Base-by-base conservation (phyloP, 2,329 filamentous ascomycete genomes). In the Pseudopithomyces chartarum region DNA sequence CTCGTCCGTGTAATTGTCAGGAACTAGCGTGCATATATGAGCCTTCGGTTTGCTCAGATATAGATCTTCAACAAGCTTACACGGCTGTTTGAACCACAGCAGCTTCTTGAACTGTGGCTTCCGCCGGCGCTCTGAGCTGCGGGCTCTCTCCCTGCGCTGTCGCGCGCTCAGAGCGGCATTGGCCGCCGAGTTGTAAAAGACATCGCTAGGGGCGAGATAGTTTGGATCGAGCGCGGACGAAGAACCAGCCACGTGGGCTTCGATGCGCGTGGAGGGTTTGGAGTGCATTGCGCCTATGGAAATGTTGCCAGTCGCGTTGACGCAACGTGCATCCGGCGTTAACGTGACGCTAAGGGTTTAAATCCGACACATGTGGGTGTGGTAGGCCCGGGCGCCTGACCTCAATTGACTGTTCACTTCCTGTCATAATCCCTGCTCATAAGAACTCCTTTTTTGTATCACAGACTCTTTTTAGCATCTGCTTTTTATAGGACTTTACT, bases 1-100 rank as follows among this genome's bases (percentile, higher is more conserved):
- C 73, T 95, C 92, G 73, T 99, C 95, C 39, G 95, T 98, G 74
- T 98, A 98, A 76, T 99, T 99, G 76, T 99, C 95, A n/a, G 95
- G 93, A 73, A 96, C 91, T 93, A 65, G 23, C 19, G 12, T 34
- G 26, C 29, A 20, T 23, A 20, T 11, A 19, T 19, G 40, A n/a
- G n/a, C n/a, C n/a, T n/a, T n/a, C n/a, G n/a, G n/a, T n/a, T n/a
- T n/a, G n/a, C n/a, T n/a, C n/a, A n/a, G 33, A 6, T 29, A 11
- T 11, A 78, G 26, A 8, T 29, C 26, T 29, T 29, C 8, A 8
- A 8, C 8, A 8, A 29, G 26, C 87, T 62, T 80, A 93, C 90
- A 97, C 33, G 90, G 91, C 75, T 98, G 95, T 78, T 96, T 97
- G 71, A 99, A 93, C 95, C 95, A 99, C 54, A 99, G 84, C 63